phyloP scores from a whole-genome alignment of 208 protist genomes.

The Wallacemonas collosoma region DNA sequence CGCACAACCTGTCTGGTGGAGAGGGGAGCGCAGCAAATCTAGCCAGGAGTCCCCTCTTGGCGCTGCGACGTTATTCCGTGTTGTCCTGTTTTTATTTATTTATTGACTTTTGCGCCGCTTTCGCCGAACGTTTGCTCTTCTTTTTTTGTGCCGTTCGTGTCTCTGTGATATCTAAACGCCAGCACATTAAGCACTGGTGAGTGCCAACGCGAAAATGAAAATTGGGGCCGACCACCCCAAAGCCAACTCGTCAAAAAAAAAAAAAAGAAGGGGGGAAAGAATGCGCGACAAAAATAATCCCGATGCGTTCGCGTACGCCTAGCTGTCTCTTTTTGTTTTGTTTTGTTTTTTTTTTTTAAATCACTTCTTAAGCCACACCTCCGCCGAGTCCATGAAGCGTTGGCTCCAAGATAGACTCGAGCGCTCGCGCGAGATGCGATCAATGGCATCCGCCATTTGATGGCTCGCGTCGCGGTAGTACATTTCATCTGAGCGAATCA shows the following conservation, averaged over 20 bases:
- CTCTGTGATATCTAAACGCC: too few relatives aligned
- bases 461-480: slow-evolving; percentile 66
- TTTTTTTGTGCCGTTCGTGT: too few relatives aligned
- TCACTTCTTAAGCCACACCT: slow-evolving; percentile 15
- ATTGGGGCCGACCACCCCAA: neutral
- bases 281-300: neutral
- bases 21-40: too few relatives aligned
- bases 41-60: too few relatives aligned
- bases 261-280: neutral
- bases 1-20: too few relatives aligned
- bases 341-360: too few relatives aligned
- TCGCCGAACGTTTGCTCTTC: too few relatives aligned
- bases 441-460: slow-evolving; percentile 50
- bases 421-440: slow-evolving; percentile 19
- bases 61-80: too few relatives aligned
- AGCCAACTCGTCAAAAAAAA: neutral
- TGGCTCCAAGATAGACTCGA: neutral
- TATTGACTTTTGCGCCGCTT: too few relatives aligned
- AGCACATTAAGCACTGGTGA: neutral
- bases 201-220: neutral
- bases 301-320: neutral
- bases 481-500: slow-evolving; percentile 85
- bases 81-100: too few relatives aligned
- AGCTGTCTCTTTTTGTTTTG: neutral
- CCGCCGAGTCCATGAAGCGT: slow-evolving; percentile 8